Evolutionary conservation across 2,329 filamentous ascomycete genomes (phyloP), one percentile per base, ranked within the genome.

Genomic region (Penicillium sp.): DNA sequence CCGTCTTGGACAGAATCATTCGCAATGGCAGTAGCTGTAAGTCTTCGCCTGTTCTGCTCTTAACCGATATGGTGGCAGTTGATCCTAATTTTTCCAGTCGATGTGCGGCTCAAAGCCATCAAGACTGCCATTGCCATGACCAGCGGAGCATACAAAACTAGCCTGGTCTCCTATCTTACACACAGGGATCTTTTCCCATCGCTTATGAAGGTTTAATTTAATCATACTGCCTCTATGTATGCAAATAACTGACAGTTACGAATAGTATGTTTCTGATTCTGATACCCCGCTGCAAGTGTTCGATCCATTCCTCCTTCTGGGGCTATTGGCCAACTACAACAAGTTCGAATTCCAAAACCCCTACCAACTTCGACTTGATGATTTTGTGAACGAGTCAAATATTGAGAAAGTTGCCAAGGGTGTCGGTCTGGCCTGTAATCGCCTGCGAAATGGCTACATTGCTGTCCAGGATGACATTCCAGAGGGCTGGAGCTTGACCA

Each of bases 341-440:
- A 99, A 97, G 75, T 99, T 99, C 70, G 94, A 99, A 75, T 93
- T 96, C 57, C 93, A 96, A 72, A 99, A 99, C 67, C 93, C 93
- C 0, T 99, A 99, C 68, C 89, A 94, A 68, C 80, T 96, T 61
- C 89, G 93, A 29, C 83, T 99, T 17, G 92, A 93, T 67, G 93
- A 97, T 73, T 97, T 97, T 75, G 91, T 97, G 68, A 96, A 99
- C 70, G 93, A 97, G 70, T 80, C 83, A 0, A 89, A 89, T 2
- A 97, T 97, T 67, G 84, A 88, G 59, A 91, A 90, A 69, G 90
- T 96, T 62, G 86, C 96, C 44, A 81, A 81, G 49, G 89, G 89
- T 57, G 84, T 96, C 23, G 91, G 92, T 2, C 79, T 84, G 55
- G 87, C 89, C 0, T 96, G 90, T 68, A 80, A 82, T 49, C 78